These are phyloP conservation scores for Lolium multiflorum DNA, from an alignment of 176 grass and related monocot species.

Conservation along the genomic window DNA sequence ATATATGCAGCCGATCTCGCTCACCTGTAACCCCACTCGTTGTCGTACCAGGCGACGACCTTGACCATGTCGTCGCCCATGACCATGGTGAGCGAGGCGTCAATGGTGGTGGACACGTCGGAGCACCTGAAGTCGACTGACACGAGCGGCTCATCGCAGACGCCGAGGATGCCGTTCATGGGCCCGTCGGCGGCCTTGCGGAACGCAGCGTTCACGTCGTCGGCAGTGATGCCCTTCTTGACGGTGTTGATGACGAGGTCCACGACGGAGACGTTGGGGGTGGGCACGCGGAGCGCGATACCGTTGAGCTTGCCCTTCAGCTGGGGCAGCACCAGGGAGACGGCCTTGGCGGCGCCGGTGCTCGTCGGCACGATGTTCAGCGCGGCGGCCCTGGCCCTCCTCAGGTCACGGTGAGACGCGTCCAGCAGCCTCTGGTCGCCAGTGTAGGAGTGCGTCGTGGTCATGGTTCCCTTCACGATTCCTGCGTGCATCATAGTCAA, in stretches of 20 bases:
- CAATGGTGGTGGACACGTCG: conserved; percentile 87
- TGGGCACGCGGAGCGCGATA: conserved; percentile 96
- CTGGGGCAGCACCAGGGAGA: conserved; percentile 89
- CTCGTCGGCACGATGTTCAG: conserved; percentile 99
- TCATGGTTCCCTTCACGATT: conserved; percentile 98
- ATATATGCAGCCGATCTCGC: not conserved
- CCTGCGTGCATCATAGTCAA: conserved; percentile 41
- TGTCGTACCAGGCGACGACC: conserved; percentile 99
- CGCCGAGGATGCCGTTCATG: conserved; percentile 71
- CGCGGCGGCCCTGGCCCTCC: conserved; percentile 79
- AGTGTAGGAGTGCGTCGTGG: conserved; percentile 96
- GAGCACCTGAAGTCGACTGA: conserved; percentile 97
- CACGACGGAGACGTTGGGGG: conserved; percentile 95
- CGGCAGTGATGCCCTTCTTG: conserved; percentile 83
- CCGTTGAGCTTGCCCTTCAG: conserved; percentile 98
- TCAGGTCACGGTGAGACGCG: conserved; percentile 91
- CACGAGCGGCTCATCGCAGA: conserved; percentile 89
- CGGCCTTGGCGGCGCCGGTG: conserved; percentile 92
- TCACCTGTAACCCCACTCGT: conserved; percentile 99
- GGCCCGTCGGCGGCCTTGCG: conserved; percentile 69
- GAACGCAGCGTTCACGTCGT: conserved; percentile 91
- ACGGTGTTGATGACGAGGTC: conserved; percentile 92
- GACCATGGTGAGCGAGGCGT: conserved; percentile 93
- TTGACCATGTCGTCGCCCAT: conserved; percentile 99
- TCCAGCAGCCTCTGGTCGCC: conserved; percentile 97